Percentiles rank a stretch among this genome's conserved stretches.
Conservation (phyloP, 1,139 yeast species). For the Geotrichum histeridarum region DNA sequence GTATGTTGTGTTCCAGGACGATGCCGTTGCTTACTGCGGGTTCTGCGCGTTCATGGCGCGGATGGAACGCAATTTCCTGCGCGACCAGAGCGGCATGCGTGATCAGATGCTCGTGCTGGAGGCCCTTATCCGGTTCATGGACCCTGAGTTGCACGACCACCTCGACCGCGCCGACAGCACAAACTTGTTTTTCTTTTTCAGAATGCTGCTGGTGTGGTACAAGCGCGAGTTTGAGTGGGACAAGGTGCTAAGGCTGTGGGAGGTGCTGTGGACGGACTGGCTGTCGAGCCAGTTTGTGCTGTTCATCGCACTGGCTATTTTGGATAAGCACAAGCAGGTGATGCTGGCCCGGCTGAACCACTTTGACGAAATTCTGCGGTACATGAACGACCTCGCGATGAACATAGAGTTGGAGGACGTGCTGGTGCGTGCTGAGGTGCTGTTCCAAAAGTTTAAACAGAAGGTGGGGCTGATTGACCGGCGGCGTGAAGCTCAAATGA, state of each 20-base stretch:
- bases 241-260: constrained; percentile 80
- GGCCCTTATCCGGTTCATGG: constrained; percentile 79
- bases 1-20: constrained; percentile 73
- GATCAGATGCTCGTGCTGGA: constrained; percentile 78
- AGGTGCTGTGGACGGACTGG: constrained; percentile 81
- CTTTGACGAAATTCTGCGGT: constrained; percentile 88
- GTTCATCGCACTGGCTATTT: constrained; percentile 77
- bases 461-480: constrained; percentile 74
- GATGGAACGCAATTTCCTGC: constrained; percentile 88
- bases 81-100: constrained; percentile 91
- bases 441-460: constrained; percentile 72
- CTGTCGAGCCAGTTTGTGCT: constrained; percentile 82
- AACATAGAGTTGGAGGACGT: constrained; percentile 67
- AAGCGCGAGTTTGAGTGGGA: constrained; percentile 85
- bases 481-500: constrained; percentile 42
- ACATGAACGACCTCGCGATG: constrained; percentile 84
- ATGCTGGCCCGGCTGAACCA: constrained; percentile 66
- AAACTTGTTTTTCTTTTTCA: constrained; percentile 85
- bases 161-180: constrained; percentile 81
- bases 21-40: constrained; percentile 79
- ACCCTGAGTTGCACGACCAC: constrained; percentile 78
- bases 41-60: constrained; percentile 84
- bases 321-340: constrained; percentile 78
- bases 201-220: constrained; percentile 93
- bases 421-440: constrained; percentile 71